Base-by-base conservation (phyloP, 2,329 filamentous ascomycete genomes). In the Fusarium nelsonii region DNA sequence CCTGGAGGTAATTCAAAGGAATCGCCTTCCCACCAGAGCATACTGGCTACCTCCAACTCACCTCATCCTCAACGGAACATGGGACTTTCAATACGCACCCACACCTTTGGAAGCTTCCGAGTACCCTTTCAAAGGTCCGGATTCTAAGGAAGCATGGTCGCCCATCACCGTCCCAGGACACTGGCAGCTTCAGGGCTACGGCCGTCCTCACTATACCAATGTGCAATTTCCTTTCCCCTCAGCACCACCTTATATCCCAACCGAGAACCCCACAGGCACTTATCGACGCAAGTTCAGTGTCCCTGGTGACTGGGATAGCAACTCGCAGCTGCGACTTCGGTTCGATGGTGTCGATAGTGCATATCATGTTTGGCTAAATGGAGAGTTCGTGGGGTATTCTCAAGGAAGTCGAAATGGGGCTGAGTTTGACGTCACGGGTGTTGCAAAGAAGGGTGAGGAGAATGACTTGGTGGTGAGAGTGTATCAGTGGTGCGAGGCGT, bases 321-420 rank as follows among this genome's bases (percentile, higher is more conserved):
- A 20, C 10, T 63, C 16, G 0, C 58, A 63, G 8, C 58, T 63
- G 1, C 18, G 58, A 28, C 58, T 63, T 2, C 60, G 60, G 0
- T 63, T 63, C 12, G 60, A 63, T 8, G 60, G 60, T 1, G 60
- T 63, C 3, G 60, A 63, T 6, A 63, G 58, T 10, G 60, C 60
- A 0, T 63, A 63, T 23, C 60, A 63, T 18, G 58, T 63, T 7
- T 63, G 60, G 58, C 6, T 63, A 3, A 63, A 63, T 30, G 41
- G 30, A 2, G 26, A 44, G 1, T 63, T 63, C 37, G 36, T 63
- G 1, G 60, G 60, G 3, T 63, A 63, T 15, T 63, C 60, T 0
- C 58, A 63, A 26, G 60, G 60, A 7, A 63, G 48, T 33, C 60
- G 60, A 4, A 63, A 63, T 5, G 49, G 58, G 12, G 58, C 60